Evolutionary conservation across 2,329 filamentous ascomycete species (phyloP), one percentile per base, ranked within the genome.

Genomic region (Fusarium nisikadoi): DNA sequence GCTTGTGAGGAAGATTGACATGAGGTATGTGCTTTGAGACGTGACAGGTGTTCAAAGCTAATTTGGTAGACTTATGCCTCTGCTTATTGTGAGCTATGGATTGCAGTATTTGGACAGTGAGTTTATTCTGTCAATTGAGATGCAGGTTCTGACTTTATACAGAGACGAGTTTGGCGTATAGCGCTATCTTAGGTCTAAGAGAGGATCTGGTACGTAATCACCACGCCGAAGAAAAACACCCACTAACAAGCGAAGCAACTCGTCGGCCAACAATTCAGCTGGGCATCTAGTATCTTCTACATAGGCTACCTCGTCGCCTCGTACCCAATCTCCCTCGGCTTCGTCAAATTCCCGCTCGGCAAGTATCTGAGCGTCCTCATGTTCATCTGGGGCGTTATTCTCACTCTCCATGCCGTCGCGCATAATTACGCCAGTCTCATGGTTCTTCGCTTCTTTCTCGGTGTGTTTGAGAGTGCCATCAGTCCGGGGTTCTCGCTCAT

Each of bases 81-180:
- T 66, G 38, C 50, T 66, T 11, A 66, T 66, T 2, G 33, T 66
- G 3, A 66, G 63, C 8, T 66, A 66, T 13, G 63, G 63, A 8
- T 4, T 66, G 11, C 63, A 66, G 17, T 66, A 66, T 8, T n/a
- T 66, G 7, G 63, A 66, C 1, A 65, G 63, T 65, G n/a, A 3
- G 63, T 43, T 8, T 13, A 4, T 0, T 3, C 3, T 14, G 0
- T 0, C 14, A 3, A n/a, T 14, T 19, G 4, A 4, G 16, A 0
- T 4, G 2, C 14, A 1, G 8, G 1, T 14, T n/a, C 19, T 66
- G 35, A 66, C 31, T 5, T 9, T 8, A 3, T 14, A 31, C 8
- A 66, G 63, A 66, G n/a, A 66, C 63, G 1, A 65, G 63, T 36
- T 14, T 66, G n/a, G 50, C 63, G 25, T 66, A 66, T 35, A 65